Base-by-base conservation (phyloP, 1,284 basidiomycete species). In the Phellinidium pouzarii region DNA sequence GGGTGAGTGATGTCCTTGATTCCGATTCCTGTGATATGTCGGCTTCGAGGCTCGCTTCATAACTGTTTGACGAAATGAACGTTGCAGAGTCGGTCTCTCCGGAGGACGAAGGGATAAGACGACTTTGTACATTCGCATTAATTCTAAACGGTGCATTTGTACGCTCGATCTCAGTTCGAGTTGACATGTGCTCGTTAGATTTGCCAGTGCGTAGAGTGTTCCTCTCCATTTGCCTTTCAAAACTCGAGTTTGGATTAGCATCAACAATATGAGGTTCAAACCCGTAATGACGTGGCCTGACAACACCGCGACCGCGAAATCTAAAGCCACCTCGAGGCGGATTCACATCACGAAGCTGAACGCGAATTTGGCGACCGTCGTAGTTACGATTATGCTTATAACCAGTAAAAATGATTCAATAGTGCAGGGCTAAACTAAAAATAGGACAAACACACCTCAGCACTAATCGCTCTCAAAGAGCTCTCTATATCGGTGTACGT, bases 361-460 rank as follows among this genome's bases (percentile, higher is more conserved):
- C 85, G 19, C 86, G 79, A 62, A 88, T 81, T 4, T 79, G 71
- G 41, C 83, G 79, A 19, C 84, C 84, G 51, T 80, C 75, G 52
- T 84, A 72, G 11, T 80, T 64, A 38, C 76, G 78, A 61, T 87
- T 84, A 59, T 89, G 80, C 86, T 88, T 45, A 12, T 25, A 31
- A 43, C n/a, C 46, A 23, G 11, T 23, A 22, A 17, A 47, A 19
- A 27, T 36, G 29, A 48, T 54, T 53, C 61, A 41, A 19, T 40
- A 27, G 44, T 27, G 27, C 5, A 9, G 27, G 36, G 42, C 31
- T 14, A 34, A 8, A 14, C 14, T 27, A 7, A n/a, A 22, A 36
- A 19, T 41, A 50, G 36, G 19, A 31, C 41, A 45, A 36, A 61
- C 65, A 44, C 51, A 85, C 86, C 73, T 87, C 80, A 64, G 76